Percentiles rank a stretch among this genome's conserved stretches.
phyloP scores from a whole-genome alignment of 345 rosid species.

The Zanthoxylum bungeanum region DNA sequence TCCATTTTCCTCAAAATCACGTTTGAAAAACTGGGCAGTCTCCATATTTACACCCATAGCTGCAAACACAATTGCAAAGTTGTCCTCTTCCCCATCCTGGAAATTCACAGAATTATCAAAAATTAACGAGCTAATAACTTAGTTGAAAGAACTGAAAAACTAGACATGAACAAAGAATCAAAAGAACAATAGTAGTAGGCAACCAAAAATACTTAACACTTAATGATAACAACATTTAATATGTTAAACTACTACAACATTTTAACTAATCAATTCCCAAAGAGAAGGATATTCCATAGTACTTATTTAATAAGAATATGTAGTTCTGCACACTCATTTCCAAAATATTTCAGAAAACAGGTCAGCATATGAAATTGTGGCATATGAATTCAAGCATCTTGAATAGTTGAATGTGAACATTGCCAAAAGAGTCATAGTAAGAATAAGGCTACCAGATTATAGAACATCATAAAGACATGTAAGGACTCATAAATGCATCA shows the following conservation, averaged over 20 bases:
- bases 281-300: not conserved
- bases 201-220: not conserved
- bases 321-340: not conserved
- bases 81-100: constrained; percentile 86
- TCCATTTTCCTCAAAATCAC: constrained; percentile 98
- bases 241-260: not conserved
- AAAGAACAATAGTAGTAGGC: not conserved
- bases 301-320: not conserved
- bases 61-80: constrained; percentile 96
- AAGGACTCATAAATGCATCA: not conserved
- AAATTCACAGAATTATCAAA: constrained; percentile 11
- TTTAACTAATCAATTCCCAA: not conserved
- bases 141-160: not conserved
- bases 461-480: constrained; percentile 1
- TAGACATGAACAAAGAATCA: not conserved
- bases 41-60: constrained; percentile 99
- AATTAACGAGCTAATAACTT: not conserved
- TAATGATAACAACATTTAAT: not conserved
- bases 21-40: constrained; percentile 96
- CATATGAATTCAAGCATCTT: not conserved
- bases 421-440: not conserved
- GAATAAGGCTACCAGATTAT: not conserved
- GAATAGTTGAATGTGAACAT: not conserved
- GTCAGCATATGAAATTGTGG: not conserved
- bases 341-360: not conserved